A percentile compares a stretch with the other conserved stretches of the same genome.
These are phyloP conservation scores for Aspergillus sp. DNA, from an alignment of 2,329 filamentous ascomycete genomes.

Conservation along the genomic window DNA sequence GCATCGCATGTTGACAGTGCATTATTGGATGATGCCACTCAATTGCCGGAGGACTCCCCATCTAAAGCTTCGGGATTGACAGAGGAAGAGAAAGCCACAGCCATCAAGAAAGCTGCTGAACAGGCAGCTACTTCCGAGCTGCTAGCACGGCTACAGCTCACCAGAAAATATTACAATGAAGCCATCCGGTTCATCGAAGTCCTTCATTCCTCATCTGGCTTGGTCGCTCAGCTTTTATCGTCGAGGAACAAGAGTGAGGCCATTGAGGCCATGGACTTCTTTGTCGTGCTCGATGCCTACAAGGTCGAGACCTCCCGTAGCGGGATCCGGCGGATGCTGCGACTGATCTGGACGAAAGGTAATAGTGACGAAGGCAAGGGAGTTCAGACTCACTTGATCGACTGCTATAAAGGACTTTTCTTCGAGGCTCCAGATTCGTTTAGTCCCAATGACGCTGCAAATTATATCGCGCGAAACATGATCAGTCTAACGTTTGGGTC, in stretches of 20 bases:
- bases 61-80: conserved; percentile 70
- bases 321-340: conserved; percentile 92
- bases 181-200: conserved; percentile 92
- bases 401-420: conserved; percentile 93
- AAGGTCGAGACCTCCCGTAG: conserved; percentile 90
- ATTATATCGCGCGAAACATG: conserved; percentile 97
- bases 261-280: conserved; percentile 98
- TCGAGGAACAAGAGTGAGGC: conserved; percentile 98
- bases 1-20: conserved; percentile 74
- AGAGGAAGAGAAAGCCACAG: conserved; percentile 74
- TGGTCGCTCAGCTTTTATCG: conserved; percentile 82
- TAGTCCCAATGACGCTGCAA: conserved; percentile 84
- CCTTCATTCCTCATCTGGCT: conserved; percentile 76
- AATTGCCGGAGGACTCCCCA: conserved; percentile 66
- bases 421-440: conserved; percentile 93
- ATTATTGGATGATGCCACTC: conserved; percentile 85
- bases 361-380: conserved; percentile 99
- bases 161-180: conserved; percentile 88
- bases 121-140: conserved; percentile 87
- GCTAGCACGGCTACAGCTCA: conserved; percentile 83
- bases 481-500: conserved; percentile 97
- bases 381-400: conserved; percentile 93
- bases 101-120: conserved; percentile 76
- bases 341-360: conserved; percentile 98
- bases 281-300: conserved; percentile 92